Evolutionary conservation across 805 yeast genomes (phyloP).

Genomic region (Candida sanyiensis): DNA sequence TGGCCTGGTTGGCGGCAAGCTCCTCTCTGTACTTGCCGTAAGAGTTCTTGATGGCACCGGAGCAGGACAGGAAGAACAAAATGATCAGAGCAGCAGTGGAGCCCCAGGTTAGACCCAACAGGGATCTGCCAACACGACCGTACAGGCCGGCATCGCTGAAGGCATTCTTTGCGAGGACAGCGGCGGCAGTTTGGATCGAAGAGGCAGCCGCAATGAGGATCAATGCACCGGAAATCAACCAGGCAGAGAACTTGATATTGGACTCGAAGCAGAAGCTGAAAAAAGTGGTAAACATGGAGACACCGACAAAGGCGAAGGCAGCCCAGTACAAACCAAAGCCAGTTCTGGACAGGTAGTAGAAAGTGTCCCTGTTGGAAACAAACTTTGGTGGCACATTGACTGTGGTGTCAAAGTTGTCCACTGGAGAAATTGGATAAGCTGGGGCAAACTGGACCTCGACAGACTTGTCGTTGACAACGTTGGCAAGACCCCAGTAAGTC

Average conservation of each 20-base stretch:
- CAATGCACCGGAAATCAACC: conserved; percentile 46
- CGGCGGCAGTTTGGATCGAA: conserved; percentile 67
- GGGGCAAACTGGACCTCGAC: conserved; percentile 44
- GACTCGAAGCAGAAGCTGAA: conserved; percentile 52
- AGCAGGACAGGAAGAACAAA: conserved; percentile 47
- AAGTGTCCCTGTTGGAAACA: conserved; percentile 46
- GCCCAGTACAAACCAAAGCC: conserved; percentile 57
- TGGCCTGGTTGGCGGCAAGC: conserved; percentile 28
- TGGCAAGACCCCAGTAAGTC: conserved; percentile 81
- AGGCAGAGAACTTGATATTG: conserved; percentile 48
- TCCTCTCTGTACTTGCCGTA: conserved; percentile 45
- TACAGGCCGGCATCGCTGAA: conserved; percentile 44
- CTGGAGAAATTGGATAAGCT: conserved; percentile 69
- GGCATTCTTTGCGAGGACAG: conserved; percentile 68
- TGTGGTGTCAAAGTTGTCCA: conserved; percentile 60
- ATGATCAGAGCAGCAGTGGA: conserved; percentile 48
- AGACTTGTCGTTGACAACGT: conserved; percentile 30
- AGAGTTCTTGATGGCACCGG: conserved; percentile 42
- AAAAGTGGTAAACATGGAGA: conserved; percentile 50
- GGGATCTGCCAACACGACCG: conserved; percentile 49
- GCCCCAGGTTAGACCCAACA: conserved; percentile 68
- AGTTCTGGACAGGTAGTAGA: conserved; percentile 60
- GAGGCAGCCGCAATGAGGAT: conserved; percentile 58
- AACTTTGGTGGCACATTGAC: conserved; percentile 49
- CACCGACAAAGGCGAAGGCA: conserved; percentile 56